Evolutionary conservation across 2,329 filamentous ascomycete species (phyloP).

Genomic region (Penicillium oxalicum): DNA sequence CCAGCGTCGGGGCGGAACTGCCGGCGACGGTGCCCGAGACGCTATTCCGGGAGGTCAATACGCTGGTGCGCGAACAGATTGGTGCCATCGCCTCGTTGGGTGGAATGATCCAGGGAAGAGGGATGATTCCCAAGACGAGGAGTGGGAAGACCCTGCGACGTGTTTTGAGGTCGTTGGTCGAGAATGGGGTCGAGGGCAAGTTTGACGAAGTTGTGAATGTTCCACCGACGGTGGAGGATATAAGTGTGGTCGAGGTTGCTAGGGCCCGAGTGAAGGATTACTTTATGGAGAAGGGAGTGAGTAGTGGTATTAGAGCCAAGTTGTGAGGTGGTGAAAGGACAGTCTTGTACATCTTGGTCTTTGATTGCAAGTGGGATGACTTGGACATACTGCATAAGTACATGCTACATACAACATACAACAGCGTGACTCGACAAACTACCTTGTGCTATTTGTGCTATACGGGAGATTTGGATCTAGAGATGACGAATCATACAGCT

Average conservation of each 20-base stretch:
- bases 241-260: conserved; percentile 66
- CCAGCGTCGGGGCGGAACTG: conserved; percentile 44
- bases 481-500: no score
- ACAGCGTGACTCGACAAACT: no score
- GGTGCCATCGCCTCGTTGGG: conserved; percentile 81
- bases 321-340: not conserved
- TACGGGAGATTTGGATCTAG: no score
- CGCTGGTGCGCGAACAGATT: conserved; percentile 69
- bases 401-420: no score
- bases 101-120: conserved; percentile 75
- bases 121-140: conserved; percentile 86
- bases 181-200: conserved; percentile 70
- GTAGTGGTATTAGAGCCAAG: not conserved
- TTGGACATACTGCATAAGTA: no score
- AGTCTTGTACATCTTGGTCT: no score
- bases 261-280: conserved; percentile 67
- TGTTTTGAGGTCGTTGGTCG: conserved; percentile 74
- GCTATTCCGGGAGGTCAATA: conserved; percentile 42
- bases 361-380: no score
- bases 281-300: conserved; percentile 43
- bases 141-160: conserved; percentile 86
- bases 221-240: conserved; percentile 82
- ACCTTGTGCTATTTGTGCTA: no score
- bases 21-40: conserved; percentile 35
- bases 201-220: conserved; percentile 66